Base-by-base conservation (phyloP, 1,139 yeast genomes). In the Blastobotrys ciferrii region DNA sequence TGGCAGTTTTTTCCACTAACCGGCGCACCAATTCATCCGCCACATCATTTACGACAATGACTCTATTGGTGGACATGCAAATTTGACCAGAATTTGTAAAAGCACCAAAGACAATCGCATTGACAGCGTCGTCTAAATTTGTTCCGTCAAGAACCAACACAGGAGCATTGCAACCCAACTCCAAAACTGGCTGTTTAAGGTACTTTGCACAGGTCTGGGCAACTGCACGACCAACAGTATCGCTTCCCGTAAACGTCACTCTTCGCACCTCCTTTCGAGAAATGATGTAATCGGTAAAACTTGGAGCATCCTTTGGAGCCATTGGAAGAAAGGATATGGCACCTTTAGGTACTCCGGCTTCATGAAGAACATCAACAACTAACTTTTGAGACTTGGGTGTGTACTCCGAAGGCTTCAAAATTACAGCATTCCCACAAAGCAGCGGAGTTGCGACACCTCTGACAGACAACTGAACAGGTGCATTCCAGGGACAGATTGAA, bases 161-260 rank as follows among this genome's bases (percentile, higher is more conserved):
- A 12, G 95, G 89, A 15, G 92, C 82, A 65, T 87, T 87, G 52
- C 96, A 96, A 55, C 96, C 96, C 63, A 91, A 84, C 70, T 87
- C 96, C 60, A 87, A 64, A n/a, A 94, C 81, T 32, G 85, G 82
- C 7, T 88, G 87, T 68, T 87, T 87, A 60, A 77, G 63, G 55
- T 77, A 71, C 11, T 75, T 64, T 17, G 88, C 75, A 20, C 94
- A 94, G 46, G 77, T 72, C 49, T 69, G 67, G 58, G 81, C 87
- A 54, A 84, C 71, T 31, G 75, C 56, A 54, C 75, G 73, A 53
- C 91, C 91, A n/a, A 85, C 81, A 19, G 72, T 74, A 0, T 77
- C 72, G 14, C 78, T 74, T 9, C 80, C 80, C 3, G 91, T 84
- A 64, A 84, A 84, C 11, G 87, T 86, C 54, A 84, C 73, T 68